Evolutionary conservation across 78 protist genomes (phyloP).

Genomic region (Speleostelium caveatum): DNA sequence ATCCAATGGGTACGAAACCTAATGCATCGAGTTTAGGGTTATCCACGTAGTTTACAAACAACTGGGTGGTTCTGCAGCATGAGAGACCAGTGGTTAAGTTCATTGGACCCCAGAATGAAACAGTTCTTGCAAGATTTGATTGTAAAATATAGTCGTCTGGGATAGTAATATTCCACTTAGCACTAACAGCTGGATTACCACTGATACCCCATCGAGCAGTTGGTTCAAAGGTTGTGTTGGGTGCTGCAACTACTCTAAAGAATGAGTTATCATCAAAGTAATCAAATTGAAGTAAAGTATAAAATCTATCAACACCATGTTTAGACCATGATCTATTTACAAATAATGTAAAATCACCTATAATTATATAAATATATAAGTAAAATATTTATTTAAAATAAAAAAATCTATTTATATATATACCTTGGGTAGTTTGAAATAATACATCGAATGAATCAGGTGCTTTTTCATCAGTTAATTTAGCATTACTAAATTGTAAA

Average conservation of each 20-base stretch:
- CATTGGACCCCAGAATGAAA: constrained; percentile 75
- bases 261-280: constrained; percentile 76
- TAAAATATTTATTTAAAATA: too few relatives aligned
- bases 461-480: neutral
- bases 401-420: neutral
- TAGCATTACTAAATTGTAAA: neutral
- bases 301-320: constrained; percentile 10
- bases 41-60: constrained; percentile 85
- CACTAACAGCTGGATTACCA: constrained; percentile 41
- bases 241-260: constrained; percentile 83
- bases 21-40: constrained; percentile 69
- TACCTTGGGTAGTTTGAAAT: constrained; percentile 27
- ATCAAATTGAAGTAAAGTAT: neutral
- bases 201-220: constrained; percentile 86
- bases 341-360: neutral
- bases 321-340: constrained; percentile 8
- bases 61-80: constrained; percentile 85
- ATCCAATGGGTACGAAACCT: constrained; percentile 63
- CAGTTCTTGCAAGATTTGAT: constrained; percentile 63
- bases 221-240: constrained; percentile 44
- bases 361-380: too few relatives aligned
- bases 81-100: constrained; percentile 6
- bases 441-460: constrained; percentile 8
- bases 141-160: constrained; percentile 48
- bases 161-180: constrained; percentile 67